phyloP scores from a whole-genome alignment of 495 filamentous ascomycete genomes.

The Penicillium antarcticum region DNA sequence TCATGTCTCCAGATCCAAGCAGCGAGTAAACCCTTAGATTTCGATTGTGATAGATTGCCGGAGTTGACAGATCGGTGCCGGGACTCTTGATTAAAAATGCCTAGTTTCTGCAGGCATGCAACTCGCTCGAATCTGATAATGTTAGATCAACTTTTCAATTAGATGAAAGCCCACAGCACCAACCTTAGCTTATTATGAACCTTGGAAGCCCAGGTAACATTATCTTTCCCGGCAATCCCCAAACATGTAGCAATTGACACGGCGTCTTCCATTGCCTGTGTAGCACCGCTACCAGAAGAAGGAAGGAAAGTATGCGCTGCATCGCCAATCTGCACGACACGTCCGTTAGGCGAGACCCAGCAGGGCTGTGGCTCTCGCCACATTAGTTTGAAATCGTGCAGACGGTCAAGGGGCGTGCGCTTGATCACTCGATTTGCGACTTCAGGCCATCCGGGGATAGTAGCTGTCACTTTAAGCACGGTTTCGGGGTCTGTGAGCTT shows the following conservation, averaged over 20 bases:
- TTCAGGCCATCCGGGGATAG: conserved; percentile 10
- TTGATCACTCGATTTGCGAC: conserved; percentile 4
- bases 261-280: conserved; percentile 69
- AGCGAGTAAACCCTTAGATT: conserved; percentile 6
- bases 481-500: background rate
- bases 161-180: background rate
- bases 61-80: background rate
- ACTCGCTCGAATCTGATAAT: conserved; percentile 13
- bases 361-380: conserved; percentile 62
- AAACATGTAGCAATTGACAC: conserved; percentile 60
- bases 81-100: conserved; percentile 7
- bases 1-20: conserved; percentile 18
- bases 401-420: background rate
- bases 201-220: conserved; percentile 24
- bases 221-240: conserved; percentile 45
- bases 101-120: conserved; percentile 8
- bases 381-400: conserved; percentile 8
- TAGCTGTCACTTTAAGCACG: conserved; percentile 1
- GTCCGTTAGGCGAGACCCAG: conserved; percentile 55
- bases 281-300: conserved; percentile 64
- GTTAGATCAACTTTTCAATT: background rate
- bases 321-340: conserved; percentile 63
- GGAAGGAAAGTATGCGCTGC: conserved; percentile 71
- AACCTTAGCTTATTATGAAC: conserved; percentile 18
- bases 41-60: background rate